A percentile compares a stretch with the other conserved stretches of the same genome.
These are phyloP conservation scores for Microcyclospora tardicrescens DNA, from an alignment of 2,329 filamentous ascomycete genomes.

Conservation along the genomic window DNA sequence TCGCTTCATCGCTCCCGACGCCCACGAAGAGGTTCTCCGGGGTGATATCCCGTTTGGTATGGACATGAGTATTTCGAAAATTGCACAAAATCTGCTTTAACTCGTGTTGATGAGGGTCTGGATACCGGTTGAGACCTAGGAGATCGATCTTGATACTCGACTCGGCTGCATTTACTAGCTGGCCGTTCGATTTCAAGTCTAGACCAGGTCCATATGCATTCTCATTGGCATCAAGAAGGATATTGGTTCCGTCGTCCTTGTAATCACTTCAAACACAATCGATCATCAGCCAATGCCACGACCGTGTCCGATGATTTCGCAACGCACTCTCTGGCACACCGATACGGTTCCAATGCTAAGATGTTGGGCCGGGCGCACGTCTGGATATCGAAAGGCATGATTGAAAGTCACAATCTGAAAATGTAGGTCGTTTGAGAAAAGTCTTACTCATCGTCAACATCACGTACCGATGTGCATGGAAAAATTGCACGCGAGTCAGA, in stretches of 20 bases:
- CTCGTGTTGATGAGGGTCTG: constrained; percentile 81
- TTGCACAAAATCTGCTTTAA: constrained; percentile 79
- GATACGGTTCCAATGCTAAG: constrained; percentile 39
- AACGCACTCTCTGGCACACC: constrained; percentile 42
- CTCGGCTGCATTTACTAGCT: constrained; percentile 33
- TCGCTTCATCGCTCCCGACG: constrained; percentile 91
- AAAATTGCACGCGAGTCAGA: no score
- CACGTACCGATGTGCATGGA: no score
- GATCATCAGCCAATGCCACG: constrained; percentile 6
- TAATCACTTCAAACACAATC: constrained; percentile 50
- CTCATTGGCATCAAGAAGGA: constrained; percentile 95
- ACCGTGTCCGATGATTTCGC: constrained; percentile 25
- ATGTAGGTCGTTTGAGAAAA: no score
- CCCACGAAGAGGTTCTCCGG: constrained; percentile 86
- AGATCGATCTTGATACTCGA: constrained; percentile 55
- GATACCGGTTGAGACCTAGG: constrained; percentile 79
- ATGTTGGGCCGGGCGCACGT: constrained; percentile 42
- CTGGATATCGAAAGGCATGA: constrained; percentile 34
- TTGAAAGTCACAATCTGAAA: constrained; percentile 3
- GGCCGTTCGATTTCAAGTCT: constrained; percentile 35
- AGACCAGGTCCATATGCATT: constrained; percentile 87
- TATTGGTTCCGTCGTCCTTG: constrained; percentile 93
- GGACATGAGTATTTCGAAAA: constrained; percentile 71
- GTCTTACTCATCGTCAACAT: no score
- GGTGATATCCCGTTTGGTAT: constrained; percentile 59